Percentiles rank a stretch among this genome's conserved stretches.
Conservation (phyloP, 2,329 filamentous ascomycete species). For the Nothopassalora personata region DNA sequence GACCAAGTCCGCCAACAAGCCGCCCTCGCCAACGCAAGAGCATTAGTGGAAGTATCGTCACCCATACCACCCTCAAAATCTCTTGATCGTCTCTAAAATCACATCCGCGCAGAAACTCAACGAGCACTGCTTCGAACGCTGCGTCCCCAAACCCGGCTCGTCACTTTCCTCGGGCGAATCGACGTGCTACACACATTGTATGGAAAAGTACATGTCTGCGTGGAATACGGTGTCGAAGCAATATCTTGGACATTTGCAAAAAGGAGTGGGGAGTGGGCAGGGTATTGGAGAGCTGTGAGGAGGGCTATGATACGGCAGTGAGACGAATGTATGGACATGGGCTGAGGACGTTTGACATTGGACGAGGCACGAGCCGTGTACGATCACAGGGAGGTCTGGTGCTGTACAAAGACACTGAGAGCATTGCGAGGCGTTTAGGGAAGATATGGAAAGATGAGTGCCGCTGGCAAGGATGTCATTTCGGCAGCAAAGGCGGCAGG, state of each 20-base stretch:
- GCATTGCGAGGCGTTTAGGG: conserved; percentile 12
- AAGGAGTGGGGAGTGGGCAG: conserved; percentile 27
- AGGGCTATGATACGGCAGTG: background rate
- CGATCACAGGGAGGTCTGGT: background rate
- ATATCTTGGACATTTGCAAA: conserved; percentile 47
- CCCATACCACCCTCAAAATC: no score
- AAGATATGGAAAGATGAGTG: background rate
- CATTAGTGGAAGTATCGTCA: conserved; percentile 43
- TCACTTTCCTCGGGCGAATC: conserved; percentile 48
- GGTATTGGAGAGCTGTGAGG: conserved; percentile 10
- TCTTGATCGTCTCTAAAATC: no score
- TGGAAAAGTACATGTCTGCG: conserved; percentile 53
- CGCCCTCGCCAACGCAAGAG: conserved; percentile 47
- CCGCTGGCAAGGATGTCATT: background rate
- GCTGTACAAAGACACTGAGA: background rate
- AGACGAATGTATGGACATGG: background rate
- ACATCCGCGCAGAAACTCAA: conserved; percentile 45
- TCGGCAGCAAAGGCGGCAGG: background rate
- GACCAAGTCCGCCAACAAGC: conserved; percentile 50
- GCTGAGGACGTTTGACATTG: no score
- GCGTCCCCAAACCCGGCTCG: conserved; percentile 48
- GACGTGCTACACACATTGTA: conserved; percentile 47
- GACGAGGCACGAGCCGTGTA: background rate
- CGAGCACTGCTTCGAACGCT: conserved; percentile 53
- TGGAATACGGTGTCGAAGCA: conserved; percentile 49